Conservation (phyloP, 345 rosid species). For the Aquilaria malaccensis region DNA sequence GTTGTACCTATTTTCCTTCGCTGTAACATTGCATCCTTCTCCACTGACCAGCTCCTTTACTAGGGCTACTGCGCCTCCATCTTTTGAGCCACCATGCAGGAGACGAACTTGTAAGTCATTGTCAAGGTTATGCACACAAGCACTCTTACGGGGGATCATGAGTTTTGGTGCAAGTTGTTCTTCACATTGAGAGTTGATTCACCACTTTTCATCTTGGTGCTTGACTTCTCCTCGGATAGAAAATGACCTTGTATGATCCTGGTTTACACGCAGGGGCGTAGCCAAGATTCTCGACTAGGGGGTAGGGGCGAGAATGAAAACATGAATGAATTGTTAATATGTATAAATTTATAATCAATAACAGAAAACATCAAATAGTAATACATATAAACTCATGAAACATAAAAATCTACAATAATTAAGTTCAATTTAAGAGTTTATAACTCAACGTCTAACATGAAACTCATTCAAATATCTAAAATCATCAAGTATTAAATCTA, state of each 20-base stretch:
- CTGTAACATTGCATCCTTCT: constrained; percentile 47
- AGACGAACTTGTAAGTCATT: constrained; percentile 33
- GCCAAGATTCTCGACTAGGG: no score
- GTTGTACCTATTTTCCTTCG: constrained; percentile 53
- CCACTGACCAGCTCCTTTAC: constrained; percentile 45
- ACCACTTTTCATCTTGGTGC: constrained; percentile 48
- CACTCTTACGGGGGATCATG: constrained; percentile 84
- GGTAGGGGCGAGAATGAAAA: no score
- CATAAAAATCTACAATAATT: no score
- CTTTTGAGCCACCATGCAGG: constrained; percentile 39
- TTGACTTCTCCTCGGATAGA: constrained; percentile 66
- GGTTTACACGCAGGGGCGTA: constrained; percentile 23
- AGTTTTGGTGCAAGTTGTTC: constrained; percentile 81
- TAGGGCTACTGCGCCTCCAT: constrained; percentile 84
- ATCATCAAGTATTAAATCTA: no score
- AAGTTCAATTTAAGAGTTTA: no score
- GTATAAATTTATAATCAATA: no score
- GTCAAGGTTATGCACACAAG: constrained; percentile 91
- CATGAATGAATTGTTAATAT: no score
- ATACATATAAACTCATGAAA: no score
- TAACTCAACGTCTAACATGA: no score
- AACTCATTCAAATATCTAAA: no score
- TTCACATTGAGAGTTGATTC: constrained; percentile 66
- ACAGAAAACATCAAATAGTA: no score
- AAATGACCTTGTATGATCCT: constrained; percentile 62